Evolutionary conservation across 805 yeast species (phyloP).

Genomic region (Ogataea henricii): DNA sequence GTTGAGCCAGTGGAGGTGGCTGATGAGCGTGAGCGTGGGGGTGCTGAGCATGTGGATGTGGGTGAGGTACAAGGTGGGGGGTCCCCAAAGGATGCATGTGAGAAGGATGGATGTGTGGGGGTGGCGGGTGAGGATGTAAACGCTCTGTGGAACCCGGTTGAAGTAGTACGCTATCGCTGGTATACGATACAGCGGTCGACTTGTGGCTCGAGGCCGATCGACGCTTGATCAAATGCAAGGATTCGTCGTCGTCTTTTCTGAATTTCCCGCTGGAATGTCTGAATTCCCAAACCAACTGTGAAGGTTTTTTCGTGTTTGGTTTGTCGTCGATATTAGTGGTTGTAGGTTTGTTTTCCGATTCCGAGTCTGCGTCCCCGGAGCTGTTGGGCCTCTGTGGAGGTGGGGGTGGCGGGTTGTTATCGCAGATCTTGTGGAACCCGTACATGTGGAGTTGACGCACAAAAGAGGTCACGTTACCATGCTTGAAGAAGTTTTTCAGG

Average conservation of each 20-base stretch:
- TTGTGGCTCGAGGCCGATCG: conserved; percentile 42
- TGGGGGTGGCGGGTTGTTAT: conserved; percentile 34
- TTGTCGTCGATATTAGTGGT: conserved; percentile 4
- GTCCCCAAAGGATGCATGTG: too few relatives aligned
- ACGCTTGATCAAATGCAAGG: conserved; percentile 49
- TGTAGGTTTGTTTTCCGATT: conserved; percentile 14
- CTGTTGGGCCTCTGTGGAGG: neutral
- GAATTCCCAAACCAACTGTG: conserved; percentile 54
- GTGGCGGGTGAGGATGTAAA: conserved; percentile 5
- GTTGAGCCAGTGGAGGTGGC: neutral
- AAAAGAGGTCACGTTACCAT: conserved; percentile 90
- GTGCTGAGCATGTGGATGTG: conserved; percentile 10
- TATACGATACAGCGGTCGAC: conserved; percentile 7
- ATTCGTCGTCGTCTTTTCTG: conserved; percentile 47
- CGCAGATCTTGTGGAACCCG: conserved; percentile 83
- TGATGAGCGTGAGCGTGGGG: conserved; percentile 1
- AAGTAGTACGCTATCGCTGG: conserved; percentile 8
- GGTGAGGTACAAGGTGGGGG: conserved; percentile 15
- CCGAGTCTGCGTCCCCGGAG: conserved; percentile 18
- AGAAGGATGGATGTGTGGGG: conserved; percentile 18
- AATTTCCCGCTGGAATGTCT: conserved; percentile 54
- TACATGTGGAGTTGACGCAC: conserved; percentile 96
- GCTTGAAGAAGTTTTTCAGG: conserved; percentile 80
- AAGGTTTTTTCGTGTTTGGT: neutral
- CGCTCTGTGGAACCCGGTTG: neutral